phyloP scores from a whole-genome alignment of 768 basidiomycete species.

The Lyophyllum atratum region DNA sequence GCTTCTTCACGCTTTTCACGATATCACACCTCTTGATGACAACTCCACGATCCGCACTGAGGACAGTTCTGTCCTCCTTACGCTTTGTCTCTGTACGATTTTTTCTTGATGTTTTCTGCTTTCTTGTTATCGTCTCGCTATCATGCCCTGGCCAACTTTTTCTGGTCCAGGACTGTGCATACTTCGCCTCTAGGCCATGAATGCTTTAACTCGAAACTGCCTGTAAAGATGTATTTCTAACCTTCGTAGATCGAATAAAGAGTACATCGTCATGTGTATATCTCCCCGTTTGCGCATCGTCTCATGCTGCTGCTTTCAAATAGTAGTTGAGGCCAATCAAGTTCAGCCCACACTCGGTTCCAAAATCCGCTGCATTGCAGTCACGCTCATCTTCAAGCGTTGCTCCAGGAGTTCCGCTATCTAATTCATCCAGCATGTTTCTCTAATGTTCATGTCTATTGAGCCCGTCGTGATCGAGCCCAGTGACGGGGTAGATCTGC shows the following conservation, averaged over 20 bases:
- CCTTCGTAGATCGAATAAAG: slow-evolving; percentile 14
- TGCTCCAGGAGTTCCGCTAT: too few relatives aligned
- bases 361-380: too few relatives aligned
- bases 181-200: slow-evolving; percentile 2
- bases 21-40: slow-evolving; percentile 12
- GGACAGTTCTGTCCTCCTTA: background rate
- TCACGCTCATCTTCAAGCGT: too few relatives aligned
- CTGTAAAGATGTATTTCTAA: slow-evolving; percentile 14
- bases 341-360: too few relatives aligned
- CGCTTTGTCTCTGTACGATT: background rate
- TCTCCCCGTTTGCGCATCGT: background rate
- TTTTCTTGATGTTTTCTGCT: slow-evolving; percentile 7
- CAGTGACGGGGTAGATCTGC: too few relatives aligned
- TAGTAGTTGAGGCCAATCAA: too few relatives aligned
- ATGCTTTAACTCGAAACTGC: slow-evolving; percentile 6
- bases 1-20: slow-evolving; percentile 15
- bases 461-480: too few relatives aligned
- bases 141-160: slow-evolving; percentile 5
- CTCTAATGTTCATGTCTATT: too few relatives aligned
- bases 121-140: slow-evolving; percentile 15
- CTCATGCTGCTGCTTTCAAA: too few relatives aligned
- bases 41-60: slow-evolving; percentile 11
- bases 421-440: too few relatives aligned
- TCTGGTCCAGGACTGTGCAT: slow-evolving; percentile 11
- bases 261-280: slow-evolving; percentile 4